Conservation (phyloP, 306 rosid species). For the Dalbergia cochinchinensis region DNA sequence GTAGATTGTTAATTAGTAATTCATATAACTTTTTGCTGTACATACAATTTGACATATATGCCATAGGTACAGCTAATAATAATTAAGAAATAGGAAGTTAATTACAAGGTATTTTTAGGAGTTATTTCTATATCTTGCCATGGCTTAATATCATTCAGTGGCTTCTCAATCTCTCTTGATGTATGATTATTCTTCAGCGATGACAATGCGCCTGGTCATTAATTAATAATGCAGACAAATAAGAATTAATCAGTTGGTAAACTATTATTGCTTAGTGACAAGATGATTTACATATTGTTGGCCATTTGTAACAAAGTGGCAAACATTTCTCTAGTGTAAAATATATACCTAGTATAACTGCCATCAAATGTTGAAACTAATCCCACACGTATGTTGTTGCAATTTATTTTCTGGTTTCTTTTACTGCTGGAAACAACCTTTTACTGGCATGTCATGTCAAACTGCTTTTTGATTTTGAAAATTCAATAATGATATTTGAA, state of each 20-base stretch:
- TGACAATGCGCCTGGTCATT: background rate
- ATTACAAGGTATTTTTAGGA: background rate
- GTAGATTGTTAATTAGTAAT: background rate
- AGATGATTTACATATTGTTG: constrained; percentile 4
- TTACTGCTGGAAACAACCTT: constrained; percentile 34
- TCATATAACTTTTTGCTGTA: background rate
- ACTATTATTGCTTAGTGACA: constrained; percentile 1
- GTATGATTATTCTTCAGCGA: background rate
- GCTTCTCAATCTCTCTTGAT: background rate
- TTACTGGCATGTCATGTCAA: constrained; percentile 44
- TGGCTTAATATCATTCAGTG: background rate
- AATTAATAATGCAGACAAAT: background rate
- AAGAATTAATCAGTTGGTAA: background rate
- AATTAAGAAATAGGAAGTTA: background rate
- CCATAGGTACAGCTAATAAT: background rate
- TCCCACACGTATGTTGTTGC: background rate
- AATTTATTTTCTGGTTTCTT: background rate
- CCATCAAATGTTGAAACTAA: constrained; percentile 2
- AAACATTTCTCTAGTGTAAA: background rate
- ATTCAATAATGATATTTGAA: too few relatives aligned
- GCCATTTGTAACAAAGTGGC: constrained; percentile 5
- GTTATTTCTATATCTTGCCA: background rate
- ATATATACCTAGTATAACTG: background rate
- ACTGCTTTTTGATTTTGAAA: constrained; percentile 24
- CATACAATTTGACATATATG: background rate